These are phyloP conservation scores for Lathyrus oleraceus DNA, from an alignment of 306 rosid genomes.

Conservation along the genomic window DNA sequence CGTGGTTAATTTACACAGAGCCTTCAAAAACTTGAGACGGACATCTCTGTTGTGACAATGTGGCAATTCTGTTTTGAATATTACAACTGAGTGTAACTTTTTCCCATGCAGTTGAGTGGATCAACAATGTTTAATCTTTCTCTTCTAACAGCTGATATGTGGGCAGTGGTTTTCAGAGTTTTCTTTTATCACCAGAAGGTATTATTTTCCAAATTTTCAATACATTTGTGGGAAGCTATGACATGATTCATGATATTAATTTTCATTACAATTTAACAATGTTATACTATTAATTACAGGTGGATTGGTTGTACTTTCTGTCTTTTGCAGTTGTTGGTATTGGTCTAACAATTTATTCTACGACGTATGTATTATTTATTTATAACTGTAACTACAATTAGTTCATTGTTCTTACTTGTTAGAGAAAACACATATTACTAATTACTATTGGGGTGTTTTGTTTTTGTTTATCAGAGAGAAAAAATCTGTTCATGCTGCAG, in stretches of 20 bases:
- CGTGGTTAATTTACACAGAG: too few relatives aligned
- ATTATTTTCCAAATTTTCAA: neutral
- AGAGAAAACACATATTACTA: neutral
- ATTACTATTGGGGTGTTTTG: neutral
- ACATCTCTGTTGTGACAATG: neutral
- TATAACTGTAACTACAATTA: neutral
- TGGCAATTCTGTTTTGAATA: neutral
- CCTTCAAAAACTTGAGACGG: too few relatives aligned
- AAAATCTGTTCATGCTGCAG: conserved; percentile 28
- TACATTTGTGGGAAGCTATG: too few relatives aligned
- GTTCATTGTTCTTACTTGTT: neutral
- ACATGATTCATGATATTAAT: too few relatives aligned
- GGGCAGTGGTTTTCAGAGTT: conserved; percentile 41
- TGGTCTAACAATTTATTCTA: conserved; percentile 60
- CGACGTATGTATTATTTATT: conserved; percentile 40
- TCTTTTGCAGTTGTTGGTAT: conserved; percentile 48
- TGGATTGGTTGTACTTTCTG: conserved; percentile 65
- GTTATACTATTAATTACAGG: conserved; percentile 34
- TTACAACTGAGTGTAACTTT: neutral
- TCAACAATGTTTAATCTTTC: conserved; percentile 46
- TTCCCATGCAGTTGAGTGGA: conserved; percentile 37
- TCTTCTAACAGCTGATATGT: conserved; percentile 40
- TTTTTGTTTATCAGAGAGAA: conserved; percentile 41
- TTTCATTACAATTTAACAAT: too few relatives aligned
- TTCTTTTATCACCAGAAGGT: conserved; percentile 40